Evolutionary conservation across 805 yeast genomes (phyloP).

Genomic region (Metschnikowia henanensis): DNA sequence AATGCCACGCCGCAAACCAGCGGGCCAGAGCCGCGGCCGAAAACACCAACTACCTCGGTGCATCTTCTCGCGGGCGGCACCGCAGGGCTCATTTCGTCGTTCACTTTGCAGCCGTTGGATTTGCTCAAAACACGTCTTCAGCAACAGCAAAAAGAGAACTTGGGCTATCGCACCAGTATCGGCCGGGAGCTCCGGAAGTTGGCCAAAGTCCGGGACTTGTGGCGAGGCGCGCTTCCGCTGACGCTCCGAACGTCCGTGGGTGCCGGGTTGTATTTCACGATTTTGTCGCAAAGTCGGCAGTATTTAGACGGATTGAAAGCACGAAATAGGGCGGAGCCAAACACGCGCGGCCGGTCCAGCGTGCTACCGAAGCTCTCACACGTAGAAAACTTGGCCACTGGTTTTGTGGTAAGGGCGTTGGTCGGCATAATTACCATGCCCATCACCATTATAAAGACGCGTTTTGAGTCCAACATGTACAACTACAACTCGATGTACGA

Average conservation of each 20-base stretch:
- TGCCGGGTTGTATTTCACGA: conserved; percentile 79
- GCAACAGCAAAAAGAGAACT: conserved; percentile 36
- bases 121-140: conserved; percentile 85
- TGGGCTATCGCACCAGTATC: conserved; percentile 28
- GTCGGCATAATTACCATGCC: conserved; percentile 96
- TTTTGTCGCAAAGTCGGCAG: conserved; percentile 62
- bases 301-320: conserved; percentile 38
- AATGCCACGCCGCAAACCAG: not conserved
- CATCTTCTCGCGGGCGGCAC: conserved; percentile 80
- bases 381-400: conserved; percentile 68
- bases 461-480: conserved; percentile 83
- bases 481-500: conserved; percentile 61
- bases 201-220: conserved; percentile 50
- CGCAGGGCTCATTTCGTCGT: conserved; percentile 83
- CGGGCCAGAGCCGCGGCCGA: too few relatives aligned
- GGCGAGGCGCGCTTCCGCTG: conserved; percentile 96
- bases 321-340: conserved; percentile 25
- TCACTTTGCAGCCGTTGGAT: conserved; percentile 85
- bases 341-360: conserved; percentile 5
- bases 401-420: conserved; percentile 73
- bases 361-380: conserved; percentile 72
- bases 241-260: conserved; percentile 90
- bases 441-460: conserved; percentile 82
- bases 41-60: conserved; percentile 20
- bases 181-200: conserved; percentile 44